Conservation (phyloP, 208 protist genomes). For the Acanthamoeba lenticulata region DNA sequence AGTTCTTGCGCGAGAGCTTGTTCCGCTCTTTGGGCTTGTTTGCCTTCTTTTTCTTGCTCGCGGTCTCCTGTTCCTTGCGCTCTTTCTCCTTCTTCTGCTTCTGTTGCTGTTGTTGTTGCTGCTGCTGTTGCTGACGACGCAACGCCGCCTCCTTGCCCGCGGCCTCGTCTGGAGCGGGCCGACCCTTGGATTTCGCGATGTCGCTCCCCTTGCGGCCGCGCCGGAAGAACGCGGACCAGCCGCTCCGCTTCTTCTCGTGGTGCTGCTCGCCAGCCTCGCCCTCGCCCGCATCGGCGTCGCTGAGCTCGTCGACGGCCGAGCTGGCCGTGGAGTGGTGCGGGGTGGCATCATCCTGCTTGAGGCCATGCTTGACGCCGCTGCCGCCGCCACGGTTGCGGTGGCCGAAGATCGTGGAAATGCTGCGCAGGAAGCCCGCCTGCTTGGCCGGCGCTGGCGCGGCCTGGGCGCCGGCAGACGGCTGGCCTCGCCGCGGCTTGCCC, state of each 20-base stretch:
- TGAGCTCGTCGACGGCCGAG: neutral
- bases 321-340: neutral
- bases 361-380: neutral
- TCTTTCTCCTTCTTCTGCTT: neutral
- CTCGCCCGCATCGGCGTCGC: neutral
- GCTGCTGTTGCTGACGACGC: too few species aligned
- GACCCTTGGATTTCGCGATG: neutral
- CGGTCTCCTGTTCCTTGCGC: neutral
- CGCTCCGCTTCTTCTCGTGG: neutral
- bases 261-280: neutral
- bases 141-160: conserved; percentile 2
- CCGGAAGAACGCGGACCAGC: neutral
- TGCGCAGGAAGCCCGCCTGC: conserved; percentile 23
- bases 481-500: too few species aligned
- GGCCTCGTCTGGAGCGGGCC: neutral
- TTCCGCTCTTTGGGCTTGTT: neutral
- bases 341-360: neutral
- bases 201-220: neutral
- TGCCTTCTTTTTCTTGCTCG: neutral
- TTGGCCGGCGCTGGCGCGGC: neutral
- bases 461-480: too few species aligned
- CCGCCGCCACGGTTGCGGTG: neutral
- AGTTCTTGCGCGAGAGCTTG: conserved; percentile 62
- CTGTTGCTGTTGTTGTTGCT: neutral
- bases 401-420: conserved; percentile 52